These are phyloP conservation scores for Evernia prunastri DNA, from an alignment of 495 filamentous ascomycete species.

Conservation along the genomic window DNA sequence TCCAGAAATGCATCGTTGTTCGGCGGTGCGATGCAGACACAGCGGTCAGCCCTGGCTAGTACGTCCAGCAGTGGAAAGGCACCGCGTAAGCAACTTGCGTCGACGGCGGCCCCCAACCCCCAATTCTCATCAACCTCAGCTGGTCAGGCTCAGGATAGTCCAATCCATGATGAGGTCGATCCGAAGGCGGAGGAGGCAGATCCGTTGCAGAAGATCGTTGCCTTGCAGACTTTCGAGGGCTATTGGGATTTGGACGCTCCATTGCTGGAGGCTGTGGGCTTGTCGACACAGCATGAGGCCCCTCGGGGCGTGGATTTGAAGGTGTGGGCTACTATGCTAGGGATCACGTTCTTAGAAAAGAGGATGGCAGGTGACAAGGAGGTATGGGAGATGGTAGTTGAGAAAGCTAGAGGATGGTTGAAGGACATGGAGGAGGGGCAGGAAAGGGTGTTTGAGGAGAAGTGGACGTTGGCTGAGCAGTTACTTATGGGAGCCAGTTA, in stretches of 20 bases:
- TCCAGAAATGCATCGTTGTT: no score
- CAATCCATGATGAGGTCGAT: not conserved
- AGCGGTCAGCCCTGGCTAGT: no score
- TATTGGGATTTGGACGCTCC: slow-evolving; percentile 34
- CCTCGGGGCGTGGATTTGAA: slow-evolving; percentile 12
- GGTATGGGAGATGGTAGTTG: slow-evolving; percentile 48
- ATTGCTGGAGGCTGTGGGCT: not conserved
- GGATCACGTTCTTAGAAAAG: slow-evolving; percentile 42
- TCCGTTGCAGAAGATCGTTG: slow-evolving; percentile 30
- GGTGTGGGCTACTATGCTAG: slow-evolving; percentile 43
- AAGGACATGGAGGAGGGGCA: not conserved
- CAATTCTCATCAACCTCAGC: slow-evolving; percentile 1
- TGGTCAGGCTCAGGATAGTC: not conserved
- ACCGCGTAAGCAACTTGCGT: slow-evolving; percentile 1
- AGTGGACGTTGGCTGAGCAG: slow-evolving; percentile 11
- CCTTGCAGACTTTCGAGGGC: slow-evolving; percentile 46
- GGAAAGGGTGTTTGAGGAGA: not conserved
- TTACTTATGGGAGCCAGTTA: slow-evolving; percentile 1
- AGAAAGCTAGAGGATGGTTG: slow-evolving; percentile 36
- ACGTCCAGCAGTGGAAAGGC: not conserved
- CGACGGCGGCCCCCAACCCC: slow-evolving; percentile 9
- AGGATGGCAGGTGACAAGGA: slow-evolving; percentile 36
- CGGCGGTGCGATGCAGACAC: not conserved
- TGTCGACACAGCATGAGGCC: not conserved
- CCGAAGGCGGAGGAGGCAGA: slow-evolving; percentile 7